Evolutionary conservation across 345 rosid genomes (phyloP), one percentile per base, ranked within the genome.

Genomic region (Garcia nutans): DNA sequence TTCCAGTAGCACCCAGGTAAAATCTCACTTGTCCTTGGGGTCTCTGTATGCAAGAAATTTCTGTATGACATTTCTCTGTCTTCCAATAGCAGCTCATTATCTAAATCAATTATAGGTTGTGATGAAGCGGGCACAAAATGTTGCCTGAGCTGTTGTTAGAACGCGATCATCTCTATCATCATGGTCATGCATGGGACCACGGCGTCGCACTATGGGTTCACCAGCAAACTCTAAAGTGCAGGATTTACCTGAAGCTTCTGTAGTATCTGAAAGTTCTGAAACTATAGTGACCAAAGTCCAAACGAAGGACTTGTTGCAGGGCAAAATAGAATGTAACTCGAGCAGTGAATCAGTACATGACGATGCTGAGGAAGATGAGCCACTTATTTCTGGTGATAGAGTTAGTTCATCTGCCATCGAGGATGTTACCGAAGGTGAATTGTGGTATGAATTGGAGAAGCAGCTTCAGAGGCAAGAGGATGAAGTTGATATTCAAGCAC

Each of bases 161-260:
- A 96, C 94, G 13, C 97, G 90, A 47, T 61, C 98, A 72, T 84
- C 94, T 67, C 80, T 93, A 65, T 70, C 98, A 3, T 88, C 99
- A 65, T 96, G 98, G 99, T 87, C 92, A 54, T 93, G 99, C 84
- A 93, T 96, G 71, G 98, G 97, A 54, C 94, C 93, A n/a, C 90
- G 97, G 0, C 89, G 95, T 10, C 89, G 97, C 47, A 78, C 84
- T 41, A 83, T 87, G 55, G 87, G 81, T 68, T 73, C 89, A 26
- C 64, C 81, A 44, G 68, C 83, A 13, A 86, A 76, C 84, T 63
- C 88, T 16, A 81, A 83, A 80, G 86, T 71, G 44, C 83, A 86
- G 44, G 92, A 85, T 71, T 37, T 81, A 70, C 83, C 86, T 0
- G 92, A 90, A 82, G 81, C 84, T 33, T 79, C 93, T 67, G 59